Conservation (phyloP, 2,329 filamentous ascomycete genomes). For the Xylaria multiplex region DNA sequence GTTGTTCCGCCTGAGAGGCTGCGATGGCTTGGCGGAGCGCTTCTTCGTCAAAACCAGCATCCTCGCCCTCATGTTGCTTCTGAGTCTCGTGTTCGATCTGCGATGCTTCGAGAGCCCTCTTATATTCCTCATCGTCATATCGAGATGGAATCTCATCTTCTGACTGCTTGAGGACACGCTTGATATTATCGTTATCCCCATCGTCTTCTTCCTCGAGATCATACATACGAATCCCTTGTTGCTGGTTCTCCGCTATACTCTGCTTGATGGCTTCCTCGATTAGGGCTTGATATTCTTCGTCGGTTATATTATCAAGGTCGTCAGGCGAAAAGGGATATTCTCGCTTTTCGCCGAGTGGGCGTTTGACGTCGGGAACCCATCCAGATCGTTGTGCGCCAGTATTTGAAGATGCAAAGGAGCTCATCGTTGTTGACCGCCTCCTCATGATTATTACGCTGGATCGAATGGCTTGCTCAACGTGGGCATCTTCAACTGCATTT, state of each 20-base stretch:
- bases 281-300: conserved; percentile 67
- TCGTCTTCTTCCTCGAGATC: conserved; percentile 39
- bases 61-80: conserved; percentile 21
- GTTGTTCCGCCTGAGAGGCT: conserved; percentile 51
- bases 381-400: conserved; percentile 14
- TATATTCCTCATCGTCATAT: conserved; percentile 52
- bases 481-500: conserved; percentile 73
- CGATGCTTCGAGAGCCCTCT: conserved; percentile 55
- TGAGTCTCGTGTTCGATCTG: conserved; percentile 42
- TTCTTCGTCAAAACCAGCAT: conserved; percentile 46
- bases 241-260: conserved; percentile 55
- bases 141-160: conserved; percentile 41
- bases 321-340: conserved; percentile 42
- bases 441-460: conserved; percentile 72
- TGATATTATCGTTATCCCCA: conserved; percentile 41
- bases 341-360: conserved; percentile 27
- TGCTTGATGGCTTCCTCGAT: conserved; percentile 66
- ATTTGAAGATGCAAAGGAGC: conserved; percentile 38
- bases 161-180: conserved; percentile 40
- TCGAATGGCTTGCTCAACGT: conserved; percentile 78
- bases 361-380: conserved; percentile 43
- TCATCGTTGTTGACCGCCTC: conserved; percentile 41
- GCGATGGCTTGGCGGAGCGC: conserved; percentile 55
- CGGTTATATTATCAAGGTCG: conserved; percentile 59
- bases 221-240: conserved; percentile 38